Evolutionary conservation across 1,139 yeast genomes (phyloP).

Genomic region (Sugiyamaella castrensis): DNA sequence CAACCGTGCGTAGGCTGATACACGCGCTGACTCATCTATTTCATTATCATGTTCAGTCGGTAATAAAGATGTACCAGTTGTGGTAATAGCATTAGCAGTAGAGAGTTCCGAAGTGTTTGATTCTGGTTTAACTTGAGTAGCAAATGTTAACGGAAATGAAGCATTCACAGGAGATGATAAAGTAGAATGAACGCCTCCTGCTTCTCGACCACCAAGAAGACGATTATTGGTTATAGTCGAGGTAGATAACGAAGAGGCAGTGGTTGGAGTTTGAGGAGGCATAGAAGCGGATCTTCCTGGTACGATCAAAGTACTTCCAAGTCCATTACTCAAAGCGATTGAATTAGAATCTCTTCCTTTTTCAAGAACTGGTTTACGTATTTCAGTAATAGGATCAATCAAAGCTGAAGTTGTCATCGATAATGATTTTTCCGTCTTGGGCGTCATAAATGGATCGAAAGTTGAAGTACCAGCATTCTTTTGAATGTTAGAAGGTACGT

Average conservation of each 20-base stretch:
- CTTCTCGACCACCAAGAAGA: slow-evolving; percentile 3
- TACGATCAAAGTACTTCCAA: slow-evolving; percentile 7
- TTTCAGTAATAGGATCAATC: slow-evolving; percentile 15
- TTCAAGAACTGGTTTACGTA: slow-evolving; percentile 16
- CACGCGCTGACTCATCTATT: slow-evolving; percentile 45
- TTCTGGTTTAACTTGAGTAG: slow-evolving; percentile 10
- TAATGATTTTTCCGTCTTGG: slow-evolving; percentile 10
- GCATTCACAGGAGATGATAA: slow-evolving; percentile 6
- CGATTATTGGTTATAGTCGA: not conserved
- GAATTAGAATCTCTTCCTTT: not conserved
- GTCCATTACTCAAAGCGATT: slow-evolving; percentile 1
- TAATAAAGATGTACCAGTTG: slow-evolving; percentile 6
- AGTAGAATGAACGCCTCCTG: slow-evolving; percentile 2
- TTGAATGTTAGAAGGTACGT: not conserved
- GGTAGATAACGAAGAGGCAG: slow-evolving; percentile 6
- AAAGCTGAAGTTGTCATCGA: slow-evolving; percentile 10
- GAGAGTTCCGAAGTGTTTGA: slow-evolving; percentile 6
- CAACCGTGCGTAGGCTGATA: slow-evolving; percentile 89
- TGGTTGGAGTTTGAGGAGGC: slow-evolving; percentile 17
- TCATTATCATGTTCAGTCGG: slow-evolving; percentile 19
- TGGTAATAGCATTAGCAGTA: slow-evolving; percentile 16
- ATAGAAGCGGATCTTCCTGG: slow-evolving; percentile 17
- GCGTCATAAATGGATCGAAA: slow-evolving; percentile 13
- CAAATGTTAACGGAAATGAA: slow-evolving; percentile 25
- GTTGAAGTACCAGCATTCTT: not conserved